Conservation (phyloP, 495 filamentous ascomycete genomes). For the Recurvomyces mirabilis region DNA sequence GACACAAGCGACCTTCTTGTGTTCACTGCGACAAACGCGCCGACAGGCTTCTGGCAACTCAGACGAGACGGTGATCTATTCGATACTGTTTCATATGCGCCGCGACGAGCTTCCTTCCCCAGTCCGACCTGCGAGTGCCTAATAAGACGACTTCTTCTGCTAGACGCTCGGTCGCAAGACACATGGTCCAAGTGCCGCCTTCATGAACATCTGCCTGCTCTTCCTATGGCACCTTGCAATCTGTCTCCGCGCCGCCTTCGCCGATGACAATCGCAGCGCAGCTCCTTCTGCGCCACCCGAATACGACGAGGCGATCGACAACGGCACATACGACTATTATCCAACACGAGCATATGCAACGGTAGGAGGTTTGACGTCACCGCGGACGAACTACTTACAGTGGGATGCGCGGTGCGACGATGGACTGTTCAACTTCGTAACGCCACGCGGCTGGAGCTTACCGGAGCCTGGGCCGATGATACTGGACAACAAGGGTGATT, state of each 20-base stretch:
- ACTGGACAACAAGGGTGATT: conserved; percentile 12
- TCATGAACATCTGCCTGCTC: conserved; percentile 6
- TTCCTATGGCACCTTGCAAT: conserved; percentile 18
- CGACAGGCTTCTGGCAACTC: too few species aligned
- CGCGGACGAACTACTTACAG: conserved; percentile 16
- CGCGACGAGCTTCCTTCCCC: too few species aligned
- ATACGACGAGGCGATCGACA: conserved; percentile 16
- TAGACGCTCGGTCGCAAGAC: too few species aligned
- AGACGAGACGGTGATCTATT: too few species aligned
- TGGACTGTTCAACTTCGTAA: conserved; percentile 15
- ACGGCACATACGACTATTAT: conserved; percentile 17
- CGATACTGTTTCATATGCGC: too few species aligned
- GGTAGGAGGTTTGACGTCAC: conserved; percentile 7
- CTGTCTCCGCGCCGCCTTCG: conserved; percentile 3
- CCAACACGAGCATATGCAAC: conserved; percentile 12
- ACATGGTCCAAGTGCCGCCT: conserved; percentile 4
- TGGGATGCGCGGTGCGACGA: conserved; percentile 19
- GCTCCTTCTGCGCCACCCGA: conserved; percentile 7
- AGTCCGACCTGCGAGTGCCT: too few species aligned
- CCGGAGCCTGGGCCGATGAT: conserved; percentile 22
- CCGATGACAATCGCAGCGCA: background rate
- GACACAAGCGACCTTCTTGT: too few species aligned
- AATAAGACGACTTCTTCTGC: too few species aligned
- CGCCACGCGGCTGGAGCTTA: conserved; percentile 15
- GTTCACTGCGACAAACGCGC: too few species aligned